Conservation (phyloP, 1,139 yeast species). For the Yamadazyma dushanensis region DNA sequence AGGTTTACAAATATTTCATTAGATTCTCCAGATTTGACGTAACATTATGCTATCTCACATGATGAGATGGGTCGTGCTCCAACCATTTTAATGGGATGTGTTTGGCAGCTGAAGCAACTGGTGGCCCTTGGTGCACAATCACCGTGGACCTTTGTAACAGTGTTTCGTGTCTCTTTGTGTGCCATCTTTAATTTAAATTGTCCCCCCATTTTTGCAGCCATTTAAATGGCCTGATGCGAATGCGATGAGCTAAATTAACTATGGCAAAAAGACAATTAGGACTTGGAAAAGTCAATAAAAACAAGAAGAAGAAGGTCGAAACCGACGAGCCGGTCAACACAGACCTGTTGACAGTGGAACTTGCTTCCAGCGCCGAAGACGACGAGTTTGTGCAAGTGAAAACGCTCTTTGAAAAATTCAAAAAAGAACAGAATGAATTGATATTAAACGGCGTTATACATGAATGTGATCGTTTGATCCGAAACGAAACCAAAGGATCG, state of each 20-base stretch:
- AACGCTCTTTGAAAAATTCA: constrained; percentile 68
- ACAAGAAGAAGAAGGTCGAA: constrained; percentile 47
- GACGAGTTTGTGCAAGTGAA: constrained; percentile 74
- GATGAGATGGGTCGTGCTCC: constrained; percentile 1
- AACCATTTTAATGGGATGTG: not conserved
- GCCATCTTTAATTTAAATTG: too few relatives aligned
- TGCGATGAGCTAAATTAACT: constrained; percentile 3
- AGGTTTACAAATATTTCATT: not conserved
- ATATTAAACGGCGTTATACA: constrained; percentile 84
- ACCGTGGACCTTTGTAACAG: too few relatives aligned
- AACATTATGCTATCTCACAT: constrained; percentile 2
- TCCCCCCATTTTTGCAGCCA: too few relatives aligned
- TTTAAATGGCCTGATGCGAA: too few relatives aligned
- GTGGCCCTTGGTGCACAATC: too few relatives aligned
- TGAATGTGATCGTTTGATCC: constrained; percentile 81
- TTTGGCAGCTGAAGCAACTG: too few relatives aligned
- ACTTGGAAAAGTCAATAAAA: constrained; percentile 62
- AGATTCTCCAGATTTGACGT: not conserved
- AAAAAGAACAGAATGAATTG: constrained; percentile 54
- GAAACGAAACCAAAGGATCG: constrained; percentile 35
- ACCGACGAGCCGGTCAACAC: constrained; percentile 16
- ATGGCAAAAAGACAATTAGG: constrained; percentile 85
- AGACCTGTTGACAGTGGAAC: constrained; percentile 60
- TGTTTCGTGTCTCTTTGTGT: too few relatives aligned
- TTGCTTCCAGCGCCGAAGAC: constrained; percentile 67